Evolutionary conservation across 2,329 filamentous ascomycete genomes (phyloP).

Genomic region (Berkeleyomyces basicola): DNA sequence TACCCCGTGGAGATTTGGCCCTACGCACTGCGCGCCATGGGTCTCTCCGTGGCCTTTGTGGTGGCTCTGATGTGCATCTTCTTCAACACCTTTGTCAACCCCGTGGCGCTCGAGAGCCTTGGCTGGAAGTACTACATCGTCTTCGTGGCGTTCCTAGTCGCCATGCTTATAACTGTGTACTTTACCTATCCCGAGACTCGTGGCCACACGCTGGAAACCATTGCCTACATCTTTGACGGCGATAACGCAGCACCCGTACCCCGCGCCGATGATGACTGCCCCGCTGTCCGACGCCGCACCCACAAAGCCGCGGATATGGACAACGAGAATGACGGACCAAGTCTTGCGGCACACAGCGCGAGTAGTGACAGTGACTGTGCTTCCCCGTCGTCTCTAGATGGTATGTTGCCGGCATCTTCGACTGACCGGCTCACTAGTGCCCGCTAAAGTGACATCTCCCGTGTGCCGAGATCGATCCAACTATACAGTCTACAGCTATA

Average conservation of each 20-base stretch:
- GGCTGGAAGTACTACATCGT: conserved; percentile 29
- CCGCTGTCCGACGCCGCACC: not conserved
- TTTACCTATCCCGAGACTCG: conserved; percentile 76
- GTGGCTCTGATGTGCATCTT: conserved; percentile 29
- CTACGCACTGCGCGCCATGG: conserved; percentile 38
- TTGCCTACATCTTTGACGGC: conserved; percentile 14
- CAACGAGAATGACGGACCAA: not conserved
- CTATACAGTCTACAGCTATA: too few relatives aligned
- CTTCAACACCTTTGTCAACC: conserved; percentile 30
- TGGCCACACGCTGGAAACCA: conserved; percentile 22
- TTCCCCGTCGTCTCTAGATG: not conserved
- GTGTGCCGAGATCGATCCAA: too few relatives aligned
- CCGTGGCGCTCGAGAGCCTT: conserved; percentile 24
- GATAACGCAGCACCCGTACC: not conserved
- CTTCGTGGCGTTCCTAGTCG: conserved; percentile 27
- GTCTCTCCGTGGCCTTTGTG: conserved; percentile 40
- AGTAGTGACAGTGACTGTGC: not conserved
- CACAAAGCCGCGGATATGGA: not conserved
- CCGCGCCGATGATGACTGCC: not conserved
- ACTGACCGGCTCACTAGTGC: not conserved
- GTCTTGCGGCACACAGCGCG: not conserved
- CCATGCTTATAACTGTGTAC: conserved; percentile 42
- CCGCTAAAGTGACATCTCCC: not conserved
- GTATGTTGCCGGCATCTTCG: not conserved
- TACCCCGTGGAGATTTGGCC: conserved; percentile 45